Base-by-base conservation (phyloP, 805 yeast genomes). In the Cyberlindnera galapagoensis region DNA sequence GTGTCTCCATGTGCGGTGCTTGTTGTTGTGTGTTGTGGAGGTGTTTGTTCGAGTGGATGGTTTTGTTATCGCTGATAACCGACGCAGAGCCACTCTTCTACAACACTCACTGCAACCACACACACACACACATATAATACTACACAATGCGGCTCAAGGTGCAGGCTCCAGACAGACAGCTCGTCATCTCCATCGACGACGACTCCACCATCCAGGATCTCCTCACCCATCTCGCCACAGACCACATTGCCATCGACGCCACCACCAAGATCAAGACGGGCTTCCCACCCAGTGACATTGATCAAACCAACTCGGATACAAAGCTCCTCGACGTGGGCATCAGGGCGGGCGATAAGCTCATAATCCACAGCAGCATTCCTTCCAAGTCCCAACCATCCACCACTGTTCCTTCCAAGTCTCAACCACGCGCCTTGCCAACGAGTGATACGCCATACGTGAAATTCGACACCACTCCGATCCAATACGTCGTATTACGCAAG, bases 261-360 rank as follows among this genome's bases (percentile, higher is more conserved):
- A 31, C 39, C 10, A 15, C 19, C 1, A 50, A 38, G 17, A 51
- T 78, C 31, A 68, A 69, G 38, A 54, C 44, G 28, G 87, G 88
- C 3, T 80, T 68, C 47, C 90, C 88, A 1, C 83, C 83, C 1
- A 68, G 61, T 37, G 40, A 55, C 2, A 35, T 78, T 3, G 61
- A 59, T 17, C 36, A 64, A 7, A 36, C 40, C 5, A 51, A 51
- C 16, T 39, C 35, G 9, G 23, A 30, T 10, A 35, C 35, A 7
- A 36, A 46, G 9, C 40, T 75, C 9, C 49, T 41, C 3, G 69
- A 62, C 3, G 40, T 66, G 6, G 79, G 78, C 0, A 58, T 80
- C 10, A 56, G 61, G 28, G 59, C 66, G 33, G 87, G 86, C 3
- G 88, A 80, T 34, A 78, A 70, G 44, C 49, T 80, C 10, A 57